Conservation (phyloP, 805 yeast species). For the Candida endomychidarum region DNA sequence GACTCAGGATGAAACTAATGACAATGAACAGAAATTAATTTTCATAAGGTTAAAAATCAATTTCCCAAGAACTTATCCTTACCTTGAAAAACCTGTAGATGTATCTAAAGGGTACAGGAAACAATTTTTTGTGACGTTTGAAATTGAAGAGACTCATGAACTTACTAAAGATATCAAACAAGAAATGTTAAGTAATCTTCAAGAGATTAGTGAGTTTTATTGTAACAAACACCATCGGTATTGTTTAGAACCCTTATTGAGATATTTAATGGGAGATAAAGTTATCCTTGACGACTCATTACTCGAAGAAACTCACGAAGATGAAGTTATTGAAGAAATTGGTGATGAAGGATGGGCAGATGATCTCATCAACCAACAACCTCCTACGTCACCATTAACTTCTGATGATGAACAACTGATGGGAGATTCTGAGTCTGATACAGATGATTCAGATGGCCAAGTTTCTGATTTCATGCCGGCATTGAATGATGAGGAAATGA, state of each 20-base stretch:
- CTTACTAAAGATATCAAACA: slow-evolving; percentile 47
- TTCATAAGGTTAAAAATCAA: slow-evolving; percentile 69
- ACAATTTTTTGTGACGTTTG: slow-evolving; percentile 39
- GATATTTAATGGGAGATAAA: slow-evolving; percentile 80
- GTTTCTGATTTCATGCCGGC: slow-evolving; percentile 42
- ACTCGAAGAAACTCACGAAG: slow-evolving; percentile 23
- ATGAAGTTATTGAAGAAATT: slow-evolving; percentile 29
- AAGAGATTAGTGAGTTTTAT: slow-evolving; percentile 55
- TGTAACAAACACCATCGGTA: slow-evolving; percentile 55
- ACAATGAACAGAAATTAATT: slow-evolving; percentile 41
- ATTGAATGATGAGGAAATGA: slow-evolving; percentile 37
- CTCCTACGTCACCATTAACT: slow-evolving; percentile 17
- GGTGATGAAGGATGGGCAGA: slow-evolving; percentile 46
- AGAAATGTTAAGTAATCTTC: slow-evolving; percentile 52
- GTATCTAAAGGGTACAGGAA: slow-evolving; percentile 22
- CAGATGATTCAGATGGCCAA: slow-evolving; percentile 31
- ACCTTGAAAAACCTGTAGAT: slow-evolving; percentile 41
- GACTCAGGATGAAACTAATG: slow-evolving; percentile 4
- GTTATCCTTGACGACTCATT: slow-evolving; percentile 43
- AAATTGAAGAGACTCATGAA: slow-evolving; percentile 79
- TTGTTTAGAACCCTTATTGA: slow-evolving; percentile 77
- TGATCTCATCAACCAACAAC: slow-evolving; percentile 39
- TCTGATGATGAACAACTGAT: slow-evolving; percentile 7
- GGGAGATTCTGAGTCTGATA: slow-evolving; percentile 14
- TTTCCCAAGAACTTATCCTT: slow-evolving; percentile 77